These are phyloP conservation scores for Elsinoe arachidis DNA, from an alignment of 2,329 filamentous ascomycete genomes.

Conservation along the genomic window DNA sequence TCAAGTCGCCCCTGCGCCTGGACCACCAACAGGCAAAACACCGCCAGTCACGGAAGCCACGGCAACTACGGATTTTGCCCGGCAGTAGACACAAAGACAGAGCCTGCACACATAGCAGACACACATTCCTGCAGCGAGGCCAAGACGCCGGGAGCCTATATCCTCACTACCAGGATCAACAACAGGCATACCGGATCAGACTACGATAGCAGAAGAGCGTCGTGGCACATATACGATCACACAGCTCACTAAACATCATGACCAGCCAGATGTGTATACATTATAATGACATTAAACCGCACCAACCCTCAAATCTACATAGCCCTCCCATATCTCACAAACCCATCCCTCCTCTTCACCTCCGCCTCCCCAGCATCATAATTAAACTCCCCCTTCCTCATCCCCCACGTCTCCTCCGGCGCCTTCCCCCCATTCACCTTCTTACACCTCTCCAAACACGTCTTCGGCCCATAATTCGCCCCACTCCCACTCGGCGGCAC, in stretches of 20 bases:
- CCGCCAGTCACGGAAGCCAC: not conserved
- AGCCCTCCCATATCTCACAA: not conserved
- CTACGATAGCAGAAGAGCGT: no score
- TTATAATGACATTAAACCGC: not conserved
- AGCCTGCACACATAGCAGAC: no score
- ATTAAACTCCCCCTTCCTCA: not conserved
- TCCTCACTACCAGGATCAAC: not conserved
- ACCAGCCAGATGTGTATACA: not conserved
- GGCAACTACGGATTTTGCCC: no score
- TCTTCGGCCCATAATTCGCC: slow-evolving; percentile 32
- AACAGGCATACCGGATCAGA: not conserved
- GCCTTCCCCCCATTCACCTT: not conserved
- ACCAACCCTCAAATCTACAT: slow-evolving; percentile 7
- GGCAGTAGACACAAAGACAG: no score
- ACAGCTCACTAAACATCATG: not conserved
- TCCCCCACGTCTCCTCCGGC: not conserved
- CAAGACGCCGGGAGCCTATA: no score
- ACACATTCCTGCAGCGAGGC: no score
- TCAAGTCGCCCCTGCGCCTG: slow-evolving; percentile 24
- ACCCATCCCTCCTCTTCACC: not conserved
- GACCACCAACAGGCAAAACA: not conserved
- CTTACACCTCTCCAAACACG: slow-evolving; percentile 32
- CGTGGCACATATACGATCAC: not conserved
- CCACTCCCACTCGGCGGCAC: slow-evolving; percentile 37
- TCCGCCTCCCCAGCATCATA: not conserved